Evolutionary conservation across 305 asterid genomes (phyloP), one percentile per base, ranked within the genome.

Genomic region (Fraxinus latifolia): DNA sequence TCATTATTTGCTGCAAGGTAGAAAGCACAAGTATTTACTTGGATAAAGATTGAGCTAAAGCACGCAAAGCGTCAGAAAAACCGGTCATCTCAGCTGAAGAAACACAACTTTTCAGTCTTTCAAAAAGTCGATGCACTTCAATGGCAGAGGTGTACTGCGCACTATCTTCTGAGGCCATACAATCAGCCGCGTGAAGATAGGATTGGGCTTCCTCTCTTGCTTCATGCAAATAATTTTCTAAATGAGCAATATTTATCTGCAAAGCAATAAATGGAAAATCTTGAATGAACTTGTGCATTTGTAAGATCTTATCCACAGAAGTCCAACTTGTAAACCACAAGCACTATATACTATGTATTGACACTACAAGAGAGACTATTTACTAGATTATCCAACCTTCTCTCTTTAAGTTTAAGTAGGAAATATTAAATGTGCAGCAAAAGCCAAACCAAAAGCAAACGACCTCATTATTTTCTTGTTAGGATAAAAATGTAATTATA

Each of bases 151-250:
- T 81, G 80, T 98, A 98, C 86, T 93, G 81, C 76, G 93, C 91
- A 25, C 86, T 91, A 77, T 94, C 95, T 88, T 93, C 92, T 9
- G 97, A 90, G 85, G 98, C 98, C 89, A 92, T 90, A 71, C 97
- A 92, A 78, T 94, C 98, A 73, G 99, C 98, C 23, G 98, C 96
- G 84, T 95, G 92, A 42, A 92, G 97, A 89, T 94, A 91, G 79
- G 95, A 93, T 85, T 94, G 98, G 55, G 98, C 98, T 89, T 96
- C 98, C 85, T 96, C 92, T 85, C 99, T 94, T 33, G 99, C 98
- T 86, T 96, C 98, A 67, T 96, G 98, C 81, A 96, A 90, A 85
- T 97, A 96, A 78, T 94, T 96, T 92, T 96, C 98, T 73, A 96
- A 85, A 87, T 94, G 98, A 42, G 97, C 98, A 84, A 98, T 92